These are phyloP conservation scores for Endotrypanum monterogeii DNA, from an alignment of 208 protist species.

Conservation along the genomic window DNA sequence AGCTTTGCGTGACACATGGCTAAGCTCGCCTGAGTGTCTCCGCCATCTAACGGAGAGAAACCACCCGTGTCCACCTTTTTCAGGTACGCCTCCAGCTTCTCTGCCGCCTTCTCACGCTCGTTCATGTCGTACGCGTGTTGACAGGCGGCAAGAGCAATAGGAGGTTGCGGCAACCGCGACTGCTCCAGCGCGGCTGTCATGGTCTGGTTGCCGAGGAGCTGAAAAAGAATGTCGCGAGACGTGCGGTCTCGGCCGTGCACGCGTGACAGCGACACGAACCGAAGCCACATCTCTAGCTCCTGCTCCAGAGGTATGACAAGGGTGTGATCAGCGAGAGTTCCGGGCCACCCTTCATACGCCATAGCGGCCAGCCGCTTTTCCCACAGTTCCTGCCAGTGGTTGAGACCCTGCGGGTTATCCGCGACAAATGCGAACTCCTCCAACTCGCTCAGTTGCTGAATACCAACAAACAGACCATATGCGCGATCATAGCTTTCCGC, in stretches of 20 bases:
- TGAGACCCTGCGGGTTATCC: slow-evolving; percentile 54
- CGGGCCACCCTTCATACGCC: slow-evolving; percentile 97
- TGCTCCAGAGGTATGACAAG: slow-evolving; percentile 93
- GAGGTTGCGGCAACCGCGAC: slow-evolving; percentile 56
- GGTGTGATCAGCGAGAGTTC: slow-evolving; percentile 95
- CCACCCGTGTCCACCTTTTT: slow-evolving; percentile 42
- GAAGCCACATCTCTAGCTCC: slow-evolving; percentile 97
- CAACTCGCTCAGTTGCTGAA: slow-evolving; percentile 99
- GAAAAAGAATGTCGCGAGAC: slow-evolving; percentile 88
- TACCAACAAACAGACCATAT: slow-evolving; percentile 96
- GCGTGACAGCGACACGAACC: slow-evolving; percentile 96
- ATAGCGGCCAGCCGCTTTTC: slow-evolving; percentile 81
- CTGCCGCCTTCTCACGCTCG: slow-evolving; percentile 63
- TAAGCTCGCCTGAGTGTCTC: slow-evolving; percentile 42
- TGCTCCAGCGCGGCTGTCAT: slow-evolving; percentile 65
- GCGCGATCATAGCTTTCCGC: slow-evolving; percentile 98
- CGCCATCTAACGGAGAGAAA: slow-evolving; percentile 2
- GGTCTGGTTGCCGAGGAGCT: slow-evolving; percentile 79
- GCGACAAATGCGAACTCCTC: slow-evolving; percentile 96
- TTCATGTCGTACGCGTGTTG: slow-evolving; percentile 90
- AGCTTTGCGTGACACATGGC: slow-evolving; percentile 87
- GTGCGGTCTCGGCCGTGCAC: slow-evolving; percentile 85
- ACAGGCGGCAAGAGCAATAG: slow-evolving; percentile 79
- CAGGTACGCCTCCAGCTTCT: slow-evolving; percentile 73
- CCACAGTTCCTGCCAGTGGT: slow-evolving; percentile 89